Evolutionary conservation across 2,329 filamentous ascomycete species (phyloP).

Genomic region (Fusarium tjaetaba): DNA sequence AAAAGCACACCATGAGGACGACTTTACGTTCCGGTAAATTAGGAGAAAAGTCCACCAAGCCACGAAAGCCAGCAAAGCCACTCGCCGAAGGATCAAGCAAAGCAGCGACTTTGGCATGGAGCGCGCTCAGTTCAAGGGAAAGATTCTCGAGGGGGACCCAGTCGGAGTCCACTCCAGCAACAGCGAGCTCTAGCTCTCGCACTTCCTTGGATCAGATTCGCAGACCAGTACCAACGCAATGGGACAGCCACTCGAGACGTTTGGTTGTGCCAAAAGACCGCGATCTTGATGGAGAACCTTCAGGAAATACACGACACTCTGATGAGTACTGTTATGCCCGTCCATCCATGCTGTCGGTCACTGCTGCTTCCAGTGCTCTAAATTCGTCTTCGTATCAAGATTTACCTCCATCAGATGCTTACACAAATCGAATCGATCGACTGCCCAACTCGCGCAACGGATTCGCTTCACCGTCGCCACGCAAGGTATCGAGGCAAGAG

Average conservation of each 20-base stretch:
- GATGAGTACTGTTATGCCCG: constrained; percentile 52
- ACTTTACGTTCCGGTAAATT: constrained; percentile 64
- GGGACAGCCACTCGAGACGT: constrained; percentile 66
- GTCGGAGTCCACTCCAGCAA: constrained; percentile 37
- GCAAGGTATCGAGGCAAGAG: constrained; percentile 34
- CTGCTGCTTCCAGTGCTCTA: constrained; percentile 66
- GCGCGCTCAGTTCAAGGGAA: constrained; percentile 55
- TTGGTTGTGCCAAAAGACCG: constrained; percentile 55
- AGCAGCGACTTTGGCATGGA: constrained; percentile 73
- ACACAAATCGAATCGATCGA: constrained; percentile 30
- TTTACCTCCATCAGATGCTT: constrained; percentile 24
- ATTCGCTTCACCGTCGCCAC: constrained; percentile 21
- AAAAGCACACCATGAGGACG: constrained; percentile 70
- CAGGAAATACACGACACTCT: constrained; percentile 49
- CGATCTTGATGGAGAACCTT: constrained; percentile 45
- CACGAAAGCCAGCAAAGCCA: constrained; percentile 54
- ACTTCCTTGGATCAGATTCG: constrained; percentile 47
- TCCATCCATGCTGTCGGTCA: constrained; percentile 62
- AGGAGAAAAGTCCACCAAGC: constrained; percentile 54
- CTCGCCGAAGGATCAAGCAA: constrained; percentile 67
- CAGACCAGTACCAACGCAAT: constrained; percentile 53
- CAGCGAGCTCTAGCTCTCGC: constrained; percentile 34
- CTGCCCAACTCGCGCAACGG: constrained; percentile 5
- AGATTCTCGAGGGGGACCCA: constrained; percentile 43
- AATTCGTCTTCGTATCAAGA: constrained; percentile 49